Evolutionary conservation across 2,329 filamentous ascomycete genomes (phyloP), one percentile per base, ranked within the genome.

Genomic region (Fusarium nygamai): DNA sequence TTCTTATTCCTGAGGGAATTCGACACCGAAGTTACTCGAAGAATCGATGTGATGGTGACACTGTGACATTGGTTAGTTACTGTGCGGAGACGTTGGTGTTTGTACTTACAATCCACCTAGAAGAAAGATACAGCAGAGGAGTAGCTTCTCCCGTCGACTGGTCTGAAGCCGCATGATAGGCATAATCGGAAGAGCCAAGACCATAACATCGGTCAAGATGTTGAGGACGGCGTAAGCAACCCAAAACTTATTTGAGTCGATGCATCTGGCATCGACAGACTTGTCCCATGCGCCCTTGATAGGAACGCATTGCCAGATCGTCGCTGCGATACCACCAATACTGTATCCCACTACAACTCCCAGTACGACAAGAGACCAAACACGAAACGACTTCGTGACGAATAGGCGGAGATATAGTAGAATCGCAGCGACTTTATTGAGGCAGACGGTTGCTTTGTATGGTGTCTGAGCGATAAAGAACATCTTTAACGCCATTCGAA

Each of bases 181-280:
- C 5, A 36, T 0, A 19, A 58, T 61, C 5, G 59, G 50, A 10
- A 61, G 59, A 9, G 19, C 50, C 17, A 61, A 5, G 2, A 61
- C 59, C 36, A 61, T 58, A 11, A 61, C 34, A 7, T 61, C 59
- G 0, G 50, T 58, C 24, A 61, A 16, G 16, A 61, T 33, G 8
- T 61, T 61, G 8, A 61, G 59, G 16, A 34, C 24, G 8, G 50
- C 59, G 7, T 61, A 61, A 1, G 48, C 50, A 5, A 61, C 50
- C 59, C 59, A 61, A 8, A 61, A 58, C 20, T 61, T 61, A n/a
- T 58, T 61, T 4, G 59, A 58, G 29, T 62, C 50, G 24, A 62
- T 58, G 12, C 59, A 62, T 7, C 3, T 58, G 22, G 50, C 59
- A 13, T 62, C 27, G 2, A 58, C 39, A 2, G 22, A n/a, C 12